Evolutionary conservation across 495 filamentous ascomycete species (phyloP), one percentile per base, ranked within the genome.

Genomic region (Monascus purpureus): DNA sequence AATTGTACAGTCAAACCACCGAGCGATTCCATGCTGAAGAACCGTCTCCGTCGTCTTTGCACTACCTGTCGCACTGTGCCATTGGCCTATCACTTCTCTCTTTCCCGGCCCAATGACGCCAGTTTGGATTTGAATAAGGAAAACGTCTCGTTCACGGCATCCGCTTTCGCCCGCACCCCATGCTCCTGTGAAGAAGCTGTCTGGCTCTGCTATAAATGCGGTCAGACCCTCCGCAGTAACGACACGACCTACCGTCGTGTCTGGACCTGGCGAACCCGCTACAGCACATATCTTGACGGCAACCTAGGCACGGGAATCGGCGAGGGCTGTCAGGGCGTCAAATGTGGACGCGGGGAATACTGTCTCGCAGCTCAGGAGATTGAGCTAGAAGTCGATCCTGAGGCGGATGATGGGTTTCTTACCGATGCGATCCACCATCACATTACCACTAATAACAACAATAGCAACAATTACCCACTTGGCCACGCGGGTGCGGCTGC

Each of bases 241-340:
- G 84, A 94, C 46, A 69, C 67, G 9, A 78, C 75, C 17, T 93
- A 94, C 53, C 60, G 68, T 24, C 75, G 80, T 22, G 77, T 84
- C 22, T 93, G 86, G 86, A 73, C 63, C 13, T 93, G 86, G 85
- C 77, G 86, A 13, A 83, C 73, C 14, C 70, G 80, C n/a, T 94
- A 92, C 56, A 74, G 75, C 28, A 74, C 76, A 13, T 76, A 73
- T 18, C 77, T 85, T 0, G 82, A 83, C 22, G 49, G 41, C 8
- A 82, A 82, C 0, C 57, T 92, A 0, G 83, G 85, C 2, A 84
- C 80, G 1, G 86, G 86, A 11, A 87, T 90, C 29, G 82, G 84
- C 25, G 84, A 92, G 45, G 86, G 85, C 33, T 73, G 81, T 45
- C 77, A 87, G 39, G 84, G 86, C 25, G 81, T 92, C 2, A 73